phyloP scores from a whole-genome alignment of 331 rosid species.

The Pyracantha coccinea region DNA sequence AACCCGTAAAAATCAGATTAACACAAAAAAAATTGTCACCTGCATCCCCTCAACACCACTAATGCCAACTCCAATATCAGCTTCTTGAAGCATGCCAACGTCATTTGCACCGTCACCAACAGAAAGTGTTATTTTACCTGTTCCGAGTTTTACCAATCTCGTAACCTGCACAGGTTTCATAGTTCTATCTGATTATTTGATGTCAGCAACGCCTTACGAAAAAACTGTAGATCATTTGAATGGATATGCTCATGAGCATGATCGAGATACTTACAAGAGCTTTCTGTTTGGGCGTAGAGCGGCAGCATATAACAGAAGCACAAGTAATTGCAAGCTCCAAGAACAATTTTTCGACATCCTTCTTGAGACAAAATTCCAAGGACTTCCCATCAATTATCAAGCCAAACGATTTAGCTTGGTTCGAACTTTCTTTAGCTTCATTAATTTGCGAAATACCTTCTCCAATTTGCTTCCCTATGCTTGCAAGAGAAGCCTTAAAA shows the following conservation, averaged over 20 bases:
- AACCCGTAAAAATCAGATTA: not conserved
- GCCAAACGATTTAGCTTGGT: constrained; percentile 32
- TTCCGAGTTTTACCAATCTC: constrained; percentile 53
- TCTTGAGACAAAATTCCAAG: constrained; percentile 57
- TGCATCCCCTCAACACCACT: constrained; percentile 95
- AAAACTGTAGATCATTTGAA: not conserved
- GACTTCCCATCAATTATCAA: constrained; percentile 85
- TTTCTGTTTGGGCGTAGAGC: constrained; percentile 85
- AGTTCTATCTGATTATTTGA: constrained; percentile 15
- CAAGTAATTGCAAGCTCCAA: constrained; percentile 66
- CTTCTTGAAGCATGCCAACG: constrained; percentile 90
- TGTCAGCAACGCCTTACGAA: not conserved
- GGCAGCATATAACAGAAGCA: constrained; percentile 79
- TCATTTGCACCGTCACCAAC: constrained; percentile 88
- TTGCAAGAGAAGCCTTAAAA: constrained; percentile 57
- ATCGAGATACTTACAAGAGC: constrained; percentile 58
- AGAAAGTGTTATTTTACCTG: constrained; percentile 54
- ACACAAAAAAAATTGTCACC: constrained; percentile 31
- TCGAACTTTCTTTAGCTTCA: constrained; percentile 29
- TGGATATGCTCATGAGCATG: constrained; percentile 1
- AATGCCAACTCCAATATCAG: constrained; percentile 87
- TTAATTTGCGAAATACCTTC: constrained; percentile 50
- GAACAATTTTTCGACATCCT: constrained; percentile 41
- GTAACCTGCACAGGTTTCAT: constrained; percentile 49
- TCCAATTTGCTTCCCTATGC: constrained; percentile 54